phyloP scores from a whole-genome alignment of 257 asterid genomes.

The Linderniella brevidens region DNA sequence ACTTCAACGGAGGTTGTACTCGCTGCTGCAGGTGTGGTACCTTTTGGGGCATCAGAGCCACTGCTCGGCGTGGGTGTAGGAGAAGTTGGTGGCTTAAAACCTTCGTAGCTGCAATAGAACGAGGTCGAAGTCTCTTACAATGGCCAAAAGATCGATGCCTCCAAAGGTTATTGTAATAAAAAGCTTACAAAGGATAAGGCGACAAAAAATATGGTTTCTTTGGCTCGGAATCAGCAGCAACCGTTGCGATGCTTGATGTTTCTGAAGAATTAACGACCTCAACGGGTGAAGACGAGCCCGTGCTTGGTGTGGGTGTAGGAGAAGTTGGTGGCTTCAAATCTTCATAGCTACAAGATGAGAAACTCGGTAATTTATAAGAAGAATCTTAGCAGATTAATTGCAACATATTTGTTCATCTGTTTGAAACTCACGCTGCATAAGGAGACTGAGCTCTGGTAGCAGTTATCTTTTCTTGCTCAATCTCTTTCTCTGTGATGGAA shows the following conservation, averaged over 20 bases:
- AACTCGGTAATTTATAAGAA: neutral
- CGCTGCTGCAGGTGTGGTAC: too few relatives aligned
- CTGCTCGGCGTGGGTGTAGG: too few relatives aligned
- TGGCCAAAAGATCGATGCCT: too few relatives aligned
- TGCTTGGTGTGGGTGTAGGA: conserved; percentile 51
- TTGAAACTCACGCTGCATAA: conserved; percentile 44
- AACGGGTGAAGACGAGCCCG: conserved; percentile 16
- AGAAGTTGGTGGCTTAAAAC: too few relatives aligned
- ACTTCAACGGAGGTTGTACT: neutral
- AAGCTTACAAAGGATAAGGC: too few relatives aligned
- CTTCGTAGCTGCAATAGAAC: too few relatives aligned
- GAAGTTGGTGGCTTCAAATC: conserved; percentile 59
- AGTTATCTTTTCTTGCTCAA: conserved; percentile 21
- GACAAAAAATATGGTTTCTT: too few relatives aligned
- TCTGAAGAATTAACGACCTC: conserved; percentile 15
- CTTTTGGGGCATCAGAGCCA: too few relatives aligned
- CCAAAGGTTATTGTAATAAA: too few relatives aligned
- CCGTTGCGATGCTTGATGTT: conserved; percentile 11
- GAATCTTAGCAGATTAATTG: neutral
- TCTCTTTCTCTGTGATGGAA: conserved; percentile 15
- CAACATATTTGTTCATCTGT: neutral
- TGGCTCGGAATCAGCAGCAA: neutral
- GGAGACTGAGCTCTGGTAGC: conserved; percentile 44
- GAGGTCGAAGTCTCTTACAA: too few relatives aligned
- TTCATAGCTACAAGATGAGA: conserved; percentile 25